These are phyloP conservation scores for Acanthamoeba sp. DNA, from an alignment of 208 protist genomes.

Conservation along the genomic window DNA sequence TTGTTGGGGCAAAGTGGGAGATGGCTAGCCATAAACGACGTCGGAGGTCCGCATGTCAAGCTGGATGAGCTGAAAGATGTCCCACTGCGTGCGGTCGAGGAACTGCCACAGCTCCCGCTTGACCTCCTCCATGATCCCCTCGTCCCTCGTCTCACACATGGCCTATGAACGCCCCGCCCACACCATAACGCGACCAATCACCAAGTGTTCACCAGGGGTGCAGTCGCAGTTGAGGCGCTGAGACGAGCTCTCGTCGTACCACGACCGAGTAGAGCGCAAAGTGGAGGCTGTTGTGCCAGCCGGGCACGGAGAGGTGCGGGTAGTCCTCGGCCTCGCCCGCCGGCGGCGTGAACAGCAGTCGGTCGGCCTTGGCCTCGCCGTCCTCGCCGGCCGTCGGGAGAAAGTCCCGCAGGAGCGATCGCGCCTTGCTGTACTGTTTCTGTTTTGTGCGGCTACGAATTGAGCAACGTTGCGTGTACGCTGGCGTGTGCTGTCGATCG, in stretches of 20 bases:
- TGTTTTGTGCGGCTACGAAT: background rate
- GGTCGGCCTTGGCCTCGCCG: background rate
- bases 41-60: background rate
- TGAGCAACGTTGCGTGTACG: too few relatives aligned
- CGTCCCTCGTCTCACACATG: conserved; percentile 9
- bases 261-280: conserved; percentile 33
- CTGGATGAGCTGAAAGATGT: conserved; percentile 1
- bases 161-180: background rate
- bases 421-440: conserved; percentile 7
- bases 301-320: background rate
- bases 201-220: too few relatives aligned
- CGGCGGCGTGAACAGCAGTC: background rate
- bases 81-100: conserved; percentile 8
- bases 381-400: background rate
- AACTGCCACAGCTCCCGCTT: conserved; percentile 23
- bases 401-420: background rate
- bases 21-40: conserved; percentile 1
- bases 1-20: too few relatives aligned
- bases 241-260: background rate
- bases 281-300: conserved; percentile 11
- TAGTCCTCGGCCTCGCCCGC: conserved; percentile 18
- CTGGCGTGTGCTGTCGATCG: background rate
- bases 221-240: too few relatives aligned
- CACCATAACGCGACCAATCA: too few relatives aligned
- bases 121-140: conserved; percentile 8